Percentiles rank a stretch among this genome's conserved stretches.
phyloP scores from a whole-genome alignment of 2,329 filamentous ascomycete species.

The Cryphonectria carpinicola region DNA sequence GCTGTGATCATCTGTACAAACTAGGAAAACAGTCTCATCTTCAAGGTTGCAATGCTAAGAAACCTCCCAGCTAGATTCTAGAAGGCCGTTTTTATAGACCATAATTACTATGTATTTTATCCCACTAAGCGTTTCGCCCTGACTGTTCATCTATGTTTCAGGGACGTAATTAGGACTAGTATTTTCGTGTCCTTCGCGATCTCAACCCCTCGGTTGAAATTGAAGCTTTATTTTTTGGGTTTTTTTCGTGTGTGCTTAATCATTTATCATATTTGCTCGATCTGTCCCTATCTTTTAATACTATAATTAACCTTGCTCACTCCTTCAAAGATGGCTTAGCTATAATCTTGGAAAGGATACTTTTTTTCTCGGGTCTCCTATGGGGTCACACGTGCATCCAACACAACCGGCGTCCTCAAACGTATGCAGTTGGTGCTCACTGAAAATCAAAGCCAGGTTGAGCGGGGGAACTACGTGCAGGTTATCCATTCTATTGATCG shows the following conservation, averaged over 20 bases:
- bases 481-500: background rate
- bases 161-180: background rate
- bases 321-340: background rate
- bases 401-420: background rate
- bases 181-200: background rate
- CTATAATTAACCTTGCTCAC: background rate
- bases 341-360: background rate
- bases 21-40: too few relatives aligned
- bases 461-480: background rate
- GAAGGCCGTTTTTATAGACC: background rate
- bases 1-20: background rate
- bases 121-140: background rate
- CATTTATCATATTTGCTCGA: background rate
- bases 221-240: background rate
- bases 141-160: background rate
- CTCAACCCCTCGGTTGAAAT: background rate
- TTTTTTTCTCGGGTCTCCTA: background rate
- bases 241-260: background rate
- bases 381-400: background rate
- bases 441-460: background rate
- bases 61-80: background rate
- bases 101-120: background rate
- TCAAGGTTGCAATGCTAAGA: background rate
- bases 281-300: background rate
- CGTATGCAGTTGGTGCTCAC: background rate